A percentile compares a stretch with the other conserved stretches of the same genome.
phyloP scores from a whole-genome alignment of 1,284 basidiomycete species.

The Ustilago cynodontis region DNA sequence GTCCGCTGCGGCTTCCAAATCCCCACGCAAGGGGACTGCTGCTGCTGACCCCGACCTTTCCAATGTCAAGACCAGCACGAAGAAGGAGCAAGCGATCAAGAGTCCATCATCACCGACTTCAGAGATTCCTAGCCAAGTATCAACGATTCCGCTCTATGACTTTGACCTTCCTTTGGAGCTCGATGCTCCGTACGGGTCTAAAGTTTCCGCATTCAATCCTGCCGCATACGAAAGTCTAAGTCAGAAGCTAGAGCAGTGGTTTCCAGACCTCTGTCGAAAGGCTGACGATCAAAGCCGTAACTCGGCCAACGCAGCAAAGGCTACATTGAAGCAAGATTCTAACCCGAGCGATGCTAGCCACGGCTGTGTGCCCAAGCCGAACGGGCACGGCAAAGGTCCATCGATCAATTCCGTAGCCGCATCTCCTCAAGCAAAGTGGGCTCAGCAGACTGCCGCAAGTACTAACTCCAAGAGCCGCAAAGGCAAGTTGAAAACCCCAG shows the following conservation, averaged over 20 bases:
- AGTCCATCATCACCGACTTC: not conserved
- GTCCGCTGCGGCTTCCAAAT: not conserved
- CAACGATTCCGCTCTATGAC: constrained; percentile 46
- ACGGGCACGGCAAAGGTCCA: not conserved
- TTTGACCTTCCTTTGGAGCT: constrained; percentile 44
- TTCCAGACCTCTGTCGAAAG: constrained; percentile 14
- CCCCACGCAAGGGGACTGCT: not conserved
- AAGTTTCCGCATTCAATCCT: constrained; percentile 32
- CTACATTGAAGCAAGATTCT: not conserved
- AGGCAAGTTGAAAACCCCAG: constrained; percentile 11
- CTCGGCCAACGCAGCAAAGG: not conserved
- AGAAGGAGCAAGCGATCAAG: not conserved
- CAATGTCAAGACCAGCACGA: not conserved
- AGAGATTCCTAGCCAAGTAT: not conserved
- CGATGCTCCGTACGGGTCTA: constrained; percentile 11
- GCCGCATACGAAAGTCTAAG: constrained; percentile 20
- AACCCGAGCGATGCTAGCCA: constrained; percentile 1
- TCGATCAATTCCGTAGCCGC: not conserved
- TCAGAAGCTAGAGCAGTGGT: constrained; percentile 22
- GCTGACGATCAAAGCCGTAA: not conserved
- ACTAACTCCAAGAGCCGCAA: constrained; percentile 14
- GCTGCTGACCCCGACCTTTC: not conserved
- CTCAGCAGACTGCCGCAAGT: not conserved
- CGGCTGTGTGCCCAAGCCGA: not conserved
- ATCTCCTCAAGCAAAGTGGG: not conserved